Evolutionary conservation across 176 grass and related monocot genomes (phyloP).

Genomic region (Poa annua): DNA sequence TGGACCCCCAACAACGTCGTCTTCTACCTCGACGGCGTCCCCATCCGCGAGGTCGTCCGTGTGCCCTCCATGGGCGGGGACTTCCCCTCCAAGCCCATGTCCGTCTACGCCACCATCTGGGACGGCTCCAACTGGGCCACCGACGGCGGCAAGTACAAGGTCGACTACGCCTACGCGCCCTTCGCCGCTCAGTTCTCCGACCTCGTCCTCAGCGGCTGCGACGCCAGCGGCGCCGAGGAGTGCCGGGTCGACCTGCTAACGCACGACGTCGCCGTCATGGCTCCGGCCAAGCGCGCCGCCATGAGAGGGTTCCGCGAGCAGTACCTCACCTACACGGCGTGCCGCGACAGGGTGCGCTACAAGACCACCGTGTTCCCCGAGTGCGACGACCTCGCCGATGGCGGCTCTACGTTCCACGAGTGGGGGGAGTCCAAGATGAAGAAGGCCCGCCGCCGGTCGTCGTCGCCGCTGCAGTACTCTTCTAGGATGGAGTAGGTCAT

Average conservation of each 20-base stretch:
- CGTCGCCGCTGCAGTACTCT: constrained; percentile 8
- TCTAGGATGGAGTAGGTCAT: constrained; percentile 10
- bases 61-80: constrained; percentile 62
- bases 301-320: constrained; percentile 72
- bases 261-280: constrained; percentile 66
- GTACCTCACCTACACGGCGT: constrained; percentile 72
- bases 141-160: constrained; percentile 63
- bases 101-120: constrained; percentile 93
- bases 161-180: constrained; percentile 80
- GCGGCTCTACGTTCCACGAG: constrained; percentile 45
- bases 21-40: constrained; percentile 78
- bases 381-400: constrained; percentile 54
- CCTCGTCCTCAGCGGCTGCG: constrained; percentile 66
- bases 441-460: constrained; percentile 20
- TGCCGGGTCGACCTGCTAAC: constrained; percentile 70
- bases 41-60: constrained; percentile 74
- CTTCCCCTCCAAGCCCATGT: constrained; percentile 91
- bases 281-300: constrained; percentile 58
- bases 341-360: constrained; percentile 77
- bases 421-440: constrained; percentile 79
- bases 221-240: constrained; percentile 18
- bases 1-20: constrained; percentile 78
- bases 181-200: constrained; percentile 64
- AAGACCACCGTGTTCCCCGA: constrained; percentile 65
- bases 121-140: constrained; percentile 92